Base-by-base conservation (phyloP, 768 basidiomycete genomes). In the Phlegmacium glaucopus region DNA sequence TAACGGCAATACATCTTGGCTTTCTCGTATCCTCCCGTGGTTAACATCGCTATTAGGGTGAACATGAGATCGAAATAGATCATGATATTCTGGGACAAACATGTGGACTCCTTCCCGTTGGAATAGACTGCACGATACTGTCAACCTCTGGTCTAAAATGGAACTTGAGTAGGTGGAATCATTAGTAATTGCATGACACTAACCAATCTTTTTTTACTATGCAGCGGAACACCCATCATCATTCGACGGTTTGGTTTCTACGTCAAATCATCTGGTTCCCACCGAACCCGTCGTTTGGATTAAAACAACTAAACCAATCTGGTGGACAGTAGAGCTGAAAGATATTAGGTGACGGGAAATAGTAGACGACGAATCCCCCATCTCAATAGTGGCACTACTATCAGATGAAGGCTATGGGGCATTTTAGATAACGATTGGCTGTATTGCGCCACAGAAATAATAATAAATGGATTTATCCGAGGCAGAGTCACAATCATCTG, bases 71-170 rank as follows among this genome's bases (percentile, higher is more conserved):
- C 48, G 61, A 73, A 9, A 76, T 97, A 37, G 84, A 94, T 57
- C 87, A 90, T 54, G 57, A 66, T 0, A 55, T 83, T 8, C 70
- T 96, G 34, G 95, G 94, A 0, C 80, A 81, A 42, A 97, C 94
- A 0, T 99, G 96, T 61, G 96, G 94, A 0, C 77, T 98, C n/a
- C 77, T 99, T 9, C 96, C 96, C 1, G 78, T 98, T 3, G 96
- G 94, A 0, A 69, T 94, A 11, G 84, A 84, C 25, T 76, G 74
- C 4, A 87, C 93, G 0, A 65, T 80, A 12, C 70, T 98, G n/a
- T 80, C 87, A 3, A 97, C 94, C 0, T 76, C 68, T 1, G 96
- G 96, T 0, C 72, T 97, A 28, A 74, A 81, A 55, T 99, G 96
- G 96, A 87, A 99, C 65, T 64, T 96, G 38, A 77, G 94, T 88